A percentile compares a stretch with the other conserved stretches of the same genome.
These are phyloP conservation scores for Haplosporangium sp. DNA, from an alignment of 371 early-diverging fungal genomes.

Conservation along the genomic window DNA sequence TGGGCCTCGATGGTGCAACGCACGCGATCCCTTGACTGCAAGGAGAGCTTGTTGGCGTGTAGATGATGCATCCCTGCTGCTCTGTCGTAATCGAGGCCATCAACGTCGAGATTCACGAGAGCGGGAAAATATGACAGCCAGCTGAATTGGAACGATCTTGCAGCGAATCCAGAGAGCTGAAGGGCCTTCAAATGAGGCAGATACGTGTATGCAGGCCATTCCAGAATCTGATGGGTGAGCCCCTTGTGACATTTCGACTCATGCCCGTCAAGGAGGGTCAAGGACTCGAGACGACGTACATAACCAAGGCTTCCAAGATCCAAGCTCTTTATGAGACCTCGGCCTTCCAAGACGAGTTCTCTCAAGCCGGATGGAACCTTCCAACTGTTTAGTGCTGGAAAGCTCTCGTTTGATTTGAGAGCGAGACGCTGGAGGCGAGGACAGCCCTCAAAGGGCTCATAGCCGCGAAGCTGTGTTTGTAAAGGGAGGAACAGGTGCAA, in stretches of 20 bases:
- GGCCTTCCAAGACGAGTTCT: constrained; percentile 12
- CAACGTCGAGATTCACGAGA: constrained; percentile 5
- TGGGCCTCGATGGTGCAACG: not conserved
- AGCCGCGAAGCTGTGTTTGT: not conserved
- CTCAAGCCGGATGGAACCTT: not conserved
- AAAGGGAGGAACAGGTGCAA: constrained; percentile 3
- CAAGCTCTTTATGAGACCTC: not conserved
- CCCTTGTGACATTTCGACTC: too few relatives aligned
- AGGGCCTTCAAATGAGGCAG: constrained; percentile 7
- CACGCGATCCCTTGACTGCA: not conserved
- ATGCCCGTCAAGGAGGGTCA: not conserved
- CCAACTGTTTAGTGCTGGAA: not conserved
- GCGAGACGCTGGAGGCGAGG: constrained; percentile 15
- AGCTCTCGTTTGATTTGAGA: not conserved
- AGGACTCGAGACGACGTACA: constrained; percentile 1
- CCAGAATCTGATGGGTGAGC: not conserved
- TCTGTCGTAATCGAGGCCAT: constrained; percentile 10
- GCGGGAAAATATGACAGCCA: constrained; percentile 12
- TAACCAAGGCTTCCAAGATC: not conserved
- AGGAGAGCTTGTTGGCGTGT: not conserved
- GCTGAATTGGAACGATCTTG: constrained; percentile 7
- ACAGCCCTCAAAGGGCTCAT: constrained; percentile 12
- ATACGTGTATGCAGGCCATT: not conserved
- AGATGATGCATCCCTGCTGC: not conserved
- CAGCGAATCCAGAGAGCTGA: constrained; percentile 7